Conservation (phyloP, 2,329 filamentous ascomycete genomes). For the Rhexocercosporidium sp. region DNA sequence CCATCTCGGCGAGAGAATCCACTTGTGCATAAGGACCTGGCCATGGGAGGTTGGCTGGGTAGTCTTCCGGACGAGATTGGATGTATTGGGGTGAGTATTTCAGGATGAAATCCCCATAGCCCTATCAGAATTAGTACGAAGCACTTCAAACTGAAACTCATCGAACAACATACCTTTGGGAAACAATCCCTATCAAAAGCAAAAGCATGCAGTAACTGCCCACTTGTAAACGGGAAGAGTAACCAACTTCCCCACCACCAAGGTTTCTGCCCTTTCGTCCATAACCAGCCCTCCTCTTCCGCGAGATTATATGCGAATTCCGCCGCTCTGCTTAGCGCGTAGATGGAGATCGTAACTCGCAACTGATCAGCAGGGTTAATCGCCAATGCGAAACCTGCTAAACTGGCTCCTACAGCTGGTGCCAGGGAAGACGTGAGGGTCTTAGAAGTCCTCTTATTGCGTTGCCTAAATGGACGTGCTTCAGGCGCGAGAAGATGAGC, state of each 20-base stretch:
- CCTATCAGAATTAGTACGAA: conserved; percentile 28
- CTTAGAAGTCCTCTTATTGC: conserved; percentile 78
- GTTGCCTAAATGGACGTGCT: conserved; percentile 77
- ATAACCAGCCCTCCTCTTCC: conserved; percentile 73
- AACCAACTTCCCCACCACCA: conserved; percentile 89
- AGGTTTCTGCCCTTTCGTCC: conserved; percentile 62
- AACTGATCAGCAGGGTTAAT: conserved; percentile 73
- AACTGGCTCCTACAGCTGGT: conserved; percentile 86
- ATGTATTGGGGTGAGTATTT: conserved; percentile 80
- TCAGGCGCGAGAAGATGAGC: conserved; percentile 79
- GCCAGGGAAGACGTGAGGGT: conserved; percentile 83
- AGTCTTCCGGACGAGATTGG: conserved; percentile 70
- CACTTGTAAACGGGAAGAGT: conserved; percentile 76
- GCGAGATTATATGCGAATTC: conserved; percentile 88
- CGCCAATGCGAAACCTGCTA: conserved; percentile 83
- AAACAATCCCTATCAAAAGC: conserved; percentile 80
- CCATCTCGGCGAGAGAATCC: conserved; percentile 81
- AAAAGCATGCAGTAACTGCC: conserved; percentile 77
- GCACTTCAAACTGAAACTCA: too few species aligned
- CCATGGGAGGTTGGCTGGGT: conserved; percentile 73
- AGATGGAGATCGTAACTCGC: conserved; percentile 82
- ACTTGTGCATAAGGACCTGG: conserved; percentile 77
- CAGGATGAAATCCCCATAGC: conserved; percentile 69
- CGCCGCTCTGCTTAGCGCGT: conserved; percentile 77
- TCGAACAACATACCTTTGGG: conserved; percentile 55